Percentiles rank a stretch among this genome's conserved stretches.
These are phyloP conservation scores for Nothopassalora personata DNA, from an alignment of 2,329 filamentous ascomycete genomes.

Conservation along the genomic window DNA sequence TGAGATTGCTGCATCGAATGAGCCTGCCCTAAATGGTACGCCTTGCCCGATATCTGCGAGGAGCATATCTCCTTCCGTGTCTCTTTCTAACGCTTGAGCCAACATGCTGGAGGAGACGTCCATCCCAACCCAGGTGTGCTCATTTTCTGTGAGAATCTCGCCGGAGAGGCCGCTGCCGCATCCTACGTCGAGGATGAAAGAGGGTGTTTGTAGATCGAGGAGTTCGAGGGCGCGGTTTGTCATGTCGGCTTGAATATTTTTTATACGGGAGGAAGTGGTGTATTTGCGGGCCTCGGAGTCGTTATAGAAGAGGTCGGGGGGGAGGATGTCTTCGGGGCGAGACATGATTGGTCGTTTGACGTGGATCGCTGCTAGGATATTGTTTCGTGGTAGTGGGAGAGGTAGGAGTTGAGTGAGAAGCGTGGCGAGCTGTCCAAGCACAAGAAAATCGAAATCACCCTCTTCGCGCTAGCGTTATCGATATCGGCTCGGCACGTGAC, in stretches of 20 bases:
- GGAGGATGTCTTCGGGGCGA: conserved; percentile 77
- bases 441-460: not conserved
- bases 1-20: conserved; percentile 90
- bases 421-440: not conserved
- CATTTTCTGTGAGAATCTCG: conserved; percentile 76
- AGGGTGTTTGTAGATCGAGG: conserved; percentile 71
- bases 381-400: not conserved
- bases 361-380: not conserved
- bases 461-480: conserved; percentile 1
- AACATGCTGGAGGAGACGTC: conserved; percentile 95
- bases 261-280: conserved; percentile 91
- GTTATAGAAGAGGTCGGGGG: conserved; percentile 96
- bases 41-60: conserved; percentile 94
- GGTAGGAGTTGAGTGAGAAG: not conserved
- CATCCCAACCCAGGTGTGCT: conserved; percentile 96
- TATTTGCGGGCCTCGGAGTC: conserved; percentile 95
- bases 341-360: conserved; percentile 61
- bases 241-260: conserved; percentile 92
- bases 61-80: conserved; percentile 89
- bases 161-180: conserved; percentile 92
- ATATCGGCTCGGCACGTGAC: not conserved
- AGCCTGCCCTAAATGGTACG: conserved; percentile 83
- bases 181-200: conserved; percentile 90
- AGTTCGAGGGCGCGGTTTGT: conserved; percentile 88
- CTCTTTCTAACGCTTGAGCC: conserved; percentile 84